A percentile compares a stretch with the other conserved stretches of the same genome.
Evolutionary conservation across 2,329 filamentous ascomycete species (phyloP).

Genomic region (Diplodia sapinea): DNA sequence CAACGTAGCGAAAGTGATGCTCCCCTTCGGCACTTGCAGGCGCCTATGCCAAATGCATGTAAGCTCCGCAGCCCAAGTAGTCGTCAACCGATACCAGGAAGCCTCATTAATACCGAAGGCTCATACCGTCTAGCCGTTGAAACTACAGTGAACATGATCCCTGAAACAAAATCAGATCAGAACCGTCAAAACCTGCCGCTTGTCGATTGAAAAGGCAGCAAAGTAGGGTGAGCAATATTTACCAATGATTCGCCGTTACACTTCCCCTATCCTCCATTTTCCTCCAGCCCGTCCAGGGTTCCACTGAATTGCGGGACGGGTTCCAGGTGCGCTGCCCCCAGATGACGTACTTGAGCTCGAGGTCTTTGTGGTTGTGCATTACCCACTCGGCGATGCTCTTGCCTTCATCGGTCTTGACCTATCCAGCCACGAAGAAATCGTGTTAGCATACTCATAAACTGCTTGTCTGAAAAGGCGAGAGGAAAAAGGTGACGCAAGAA

Average conservation of each 20-base stretch:
- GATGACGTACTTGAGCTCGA: not conserved
- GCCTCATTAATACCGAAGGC: not conserved
- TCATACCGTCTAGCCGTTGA: not conserved
- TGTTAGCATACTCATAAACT: not conserved
- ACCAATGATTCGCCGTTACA: conserved; percentile 2
- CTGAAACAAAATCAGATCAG: not conserved
- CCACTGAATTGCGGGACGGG: not conserved
- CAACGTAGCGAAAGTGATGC: not conserved
- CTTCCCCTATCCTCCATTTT: not conserved
- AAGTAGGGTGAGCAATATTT: not conserved
- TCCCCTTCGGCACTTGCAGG: not conserved
- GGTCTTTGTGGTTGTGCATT: not conserved
- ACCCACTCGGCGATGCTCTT: not conserved
- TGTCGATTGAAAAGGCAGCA: not conserved
- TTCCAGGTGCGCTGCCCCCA: not conserved
- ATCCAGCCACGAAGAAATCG: not conserved
- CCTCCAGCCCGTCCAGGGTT: not conserved
- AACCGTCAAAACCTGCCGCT: not conserved
- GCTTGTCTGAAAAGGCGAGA: not conserved
- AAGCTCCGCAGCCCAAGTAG: not conserved
- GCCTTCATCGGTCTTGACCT: not conserved
- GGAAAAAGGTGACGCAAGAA: not conserved
- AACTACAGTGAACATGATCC: not conserved
- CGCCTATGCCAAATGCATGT: not conserved
- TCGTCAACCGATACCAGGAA: not conserved